Base-by-base conservation (phyloP, 176 grass and related monocot genomes). In the Pontederia crassipes region DNA sequence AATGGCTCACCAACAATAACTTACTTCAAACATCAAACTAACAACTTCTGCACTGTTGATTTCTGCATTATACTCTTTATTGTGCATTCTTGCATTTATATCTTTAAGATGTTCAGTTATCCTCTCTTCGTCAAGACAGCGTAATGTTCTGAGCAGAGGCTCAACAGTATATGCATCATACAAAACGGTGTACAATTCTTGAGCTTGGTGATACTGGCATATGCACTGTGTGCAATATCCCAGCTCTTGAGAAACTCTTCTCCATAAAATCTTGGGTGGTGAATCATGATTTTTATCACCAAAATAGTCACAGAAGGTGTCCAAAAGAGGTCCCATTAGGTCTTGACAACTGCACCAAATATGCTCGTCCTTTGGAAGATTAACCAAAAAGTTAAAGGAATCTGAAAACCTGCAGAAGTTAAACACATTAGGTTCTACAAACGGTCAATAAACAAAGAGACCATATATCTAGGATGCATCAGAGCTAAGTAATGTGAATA, bases 1-100 rank as follows among this genome's bases (percentile, higher is more conserved):
- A 24, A 24, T 24, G 20, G 20, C 20, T 24, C 20, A 24, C 61
- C 9, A 64, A 64, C 79, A 28, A 54, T 28, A 80, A 66, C 70
- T 72, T 89, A 95, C 89, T 84, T 97, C 86, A 10, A 91, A 97
- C 92, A 97, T 88, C 58, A 97, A 46, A 59, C 72, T 80, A 68
- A 96, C 72, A 77, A 97, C 79, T 75, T 85, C 73, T 61, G 66
- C 49, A 45, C 77, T 72, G 58, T 86, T 73, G 45, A 54, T 69
- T 55, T 66, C 64, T 67, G 85, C 82, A 35, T 90, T 65, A 59
- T 88, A 97, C 26, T 97, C 67, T 17, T 78, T 85, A 35, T 64
- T 24, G 29, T 56, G 74, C n/a, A 90, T 64, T 68, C 71, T 79
- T 71, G 51, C 71, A 64, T 91, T 91, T 52, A 97, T 78, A 45